A percentile compares a stretch with the other conserved stretches of the same genome.
phyloP scores from a whole-genome alignment of 2,329 filamentous ascomycete genomes.

The Alternaria angustiovoidea region DNA sequence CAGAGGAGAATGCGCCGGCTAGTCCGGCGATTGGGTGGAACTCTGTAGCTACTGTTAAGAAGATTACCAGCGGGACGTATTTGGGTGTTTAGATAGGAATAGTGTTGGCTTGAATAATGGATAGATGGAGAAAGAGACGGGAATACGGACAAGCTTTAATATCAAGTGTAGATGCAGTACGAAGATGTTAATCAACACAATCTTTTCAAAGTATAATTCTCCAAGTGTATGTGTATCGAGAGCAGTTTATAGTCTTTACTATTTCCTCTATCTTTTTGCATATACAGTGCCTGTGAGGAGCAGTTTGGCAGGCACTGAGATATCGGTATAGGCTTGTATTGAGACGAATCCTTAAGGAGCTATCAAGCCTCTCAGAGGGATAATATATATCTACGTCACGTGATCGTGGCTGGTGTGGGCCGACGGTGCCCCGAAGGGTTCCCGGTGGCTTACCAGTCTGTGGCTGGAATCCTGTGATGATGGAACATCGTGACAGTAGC shows the following conservation, averaged over 20 bases:
- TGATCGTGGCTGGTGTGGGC: no score
- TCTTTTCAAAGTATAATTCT: background rate
- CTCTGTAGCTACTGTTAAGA: constrained; percentile 45
- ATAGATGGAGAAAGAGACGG: background rate
- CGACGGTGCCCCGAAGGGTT: no score
- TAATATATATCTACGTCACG: no score
- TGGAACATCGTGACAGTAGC: no score
- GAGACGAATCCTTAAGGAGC: no score
- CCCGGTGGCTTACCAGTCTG: no score
- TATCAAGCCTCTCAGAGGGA: no score
- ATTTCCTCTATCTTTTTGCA: background rate
- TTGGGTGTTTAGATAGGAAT: constrained; percentile 38
- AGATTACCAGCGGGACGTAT: constrained; percentile 50
- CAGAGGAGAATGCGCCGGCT: constrained; percentile 50
- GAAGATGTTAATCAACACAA: constrained; percentile 2
- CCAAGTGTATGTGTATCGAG: background rate
- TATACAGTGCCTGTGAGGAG: background rate
- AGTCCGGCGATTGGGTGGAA: constrained; percentile 44
- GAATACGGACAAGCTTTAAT: background rate
- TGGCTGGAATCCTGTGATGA: no score
- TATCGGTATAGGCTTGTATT: no score
- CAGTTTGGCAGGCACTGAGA: no score
- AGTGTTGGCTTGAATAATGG: background rate
- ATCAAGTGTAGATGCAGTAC: background rate
- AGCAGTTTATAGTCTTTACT: background rate